These are phyloP conservation scores for Lenwebbia sp. DNA, from an alignment of 345 rosid genomes.

Conservation along the genomic window DNA sequence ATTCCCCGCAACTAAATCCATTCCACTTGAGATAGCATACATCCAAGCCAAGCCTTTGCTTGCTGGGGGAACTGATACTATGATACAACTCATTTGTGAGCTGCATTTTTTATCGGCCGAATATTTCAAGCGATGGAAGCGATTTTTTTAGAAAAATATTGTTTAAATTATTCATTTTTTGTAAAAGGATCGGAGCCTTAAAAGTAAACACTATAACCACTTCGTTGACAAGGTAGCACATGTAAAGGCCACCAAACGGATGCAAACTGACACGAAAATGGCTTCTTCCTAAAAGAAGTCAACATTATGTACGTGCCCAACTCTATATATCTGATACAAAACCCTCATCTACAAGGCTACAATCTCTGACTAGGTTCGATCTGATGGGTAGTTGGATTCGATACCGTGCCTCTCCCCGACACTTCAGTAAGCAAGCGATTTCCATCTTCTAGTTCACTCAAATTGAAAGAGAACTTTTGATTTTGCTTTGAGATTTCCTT, in stretches of 20 bases:
- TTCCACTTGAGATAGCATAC: background rate
- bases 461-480: background rate
- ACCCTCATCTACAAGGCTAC: background rate
- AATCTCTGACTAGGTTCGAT: background rate
- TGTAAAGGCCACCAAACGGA: background rate
- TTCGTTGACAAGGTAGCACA: background rate
- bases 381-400: background rate
- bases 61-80: background rate
- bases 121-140: no score
- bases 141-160: no score
- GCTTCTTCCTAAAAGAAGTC: background rate
- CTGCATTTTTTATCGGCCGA: background rate
- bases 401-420: background rate
- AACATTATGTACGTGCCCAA: background rate
- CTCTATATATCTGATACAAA: background rate
- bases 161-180: no score
- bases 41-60: background rate
- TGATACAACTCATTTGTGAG: background rate
- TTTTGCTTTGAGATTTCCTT: background rate
- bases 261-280: background rate
- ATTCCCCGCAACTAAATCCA: background rate
- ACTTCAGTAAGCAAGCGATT: background rate
- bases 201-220: background rate
- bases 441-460: background rate
- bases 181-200: no score